phyloP scores from a whole-genome alignment of 2,329 filamentous ascomycete species.

The Aureobasidium leucospermi region DNA sequence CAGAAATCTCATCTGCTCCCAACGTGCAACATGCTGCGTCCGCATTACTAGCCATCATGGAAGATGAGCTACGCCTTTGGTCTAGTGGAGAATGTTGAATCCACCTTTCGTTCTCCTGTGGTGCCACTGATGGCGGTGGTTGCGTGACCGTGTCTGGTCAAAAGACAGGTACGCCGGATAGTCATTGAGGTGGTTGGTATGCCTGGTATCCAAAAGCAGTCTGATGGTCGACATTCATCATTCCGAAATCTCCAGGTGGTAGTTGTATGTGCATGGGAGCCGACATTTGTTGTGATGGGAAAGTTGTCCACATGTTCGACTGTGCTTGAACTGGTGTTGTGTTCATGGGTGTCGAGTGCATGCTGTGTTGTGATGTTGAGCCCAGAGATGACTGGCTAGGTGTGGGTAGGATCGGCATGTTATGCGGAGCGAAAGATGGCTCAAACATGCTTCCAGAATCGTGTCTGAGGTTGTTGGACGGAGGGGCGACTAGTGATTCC shows the following conservation, averaged over 20 bases:
- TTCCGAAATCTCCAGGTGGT: neutral
- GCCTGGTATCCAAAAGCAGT: neutral
- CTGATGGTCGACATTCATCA: slow-evolving; percentile 2
- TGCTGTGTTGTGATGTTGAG: neutral
- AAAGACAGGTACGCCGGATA: neutral
- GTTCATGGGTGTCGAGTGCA: slow-evolving; percentile 6
- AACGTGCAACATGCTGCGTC: neutral
- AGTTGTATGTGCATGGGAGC: neutral
- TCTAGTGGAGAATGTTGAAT: neutral
- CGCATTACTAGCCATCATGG: neutral
- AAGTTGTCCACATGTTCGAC: neutral
- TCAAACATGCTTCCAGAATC: slow-evolving; percentile 13
- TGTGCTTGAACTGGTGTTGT: neutral
- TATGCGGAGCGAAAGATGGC: slow-evolving; percentile 10
- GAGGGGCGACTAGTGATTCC: neutral
- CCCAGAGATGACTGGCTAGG: neutral
- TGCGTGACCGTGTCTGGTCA: neutral
- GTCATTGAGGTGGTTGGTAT: neutral
- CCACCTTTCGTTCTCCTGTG: neutral
- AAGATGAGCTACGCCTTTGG: neutral
- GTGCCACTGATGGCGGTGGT: neutral
- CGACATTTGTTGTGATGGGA: slow-evolving; percentile 3
- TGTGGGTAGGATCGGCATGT: slow-evolving; percentile 3
- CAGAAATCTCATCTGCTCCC: neutral
- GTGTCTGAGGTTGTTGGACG: neutral